Evolutionary conservation across 164 flowering plant genomes (phyloP).

Genomic region (Vitis vinifera): ASM3070453v1 NC_081808.1:25689001-25689500

Average conservation of each 20-base stretch:
- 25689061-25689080: too few species aligned
- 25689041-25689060: too few species aligned
- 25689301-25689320: slow-evolving; percentile 56
- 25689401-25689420: not conserved
- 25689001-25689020: too few species aligned
- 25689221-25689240: too few species aligned
- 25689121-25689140: too few species aligned
- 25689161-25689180: not conserved
- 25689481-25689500: slow-evolving; percentile 70
- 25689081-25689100: too few species aligned
- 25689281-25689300: not conserved
- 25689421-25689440: not conserved
- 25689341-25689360: slow-evolving; percentile 61
- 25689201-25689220: too few species aligned
- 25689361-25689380: slow-evolving; percentile 57
- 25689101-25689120: too few species aligned
- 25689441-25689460: not conserved
- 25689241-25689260: too few species aligned
- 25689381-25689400: slow-evolving; percentile 57
- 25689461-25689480: slow-evolving; percentile 38
- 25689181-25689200: too few species aligned
- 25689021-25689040: too few species aligned
- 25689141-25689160: not conserved
- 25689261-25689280: too few species aligned
- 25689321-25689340: slow-evolving; percentile 54